Evolutionary conservation across 2,329 filamentous ascomycete genomes (phyloP).

Genomic region (Fusarium chaquense): DNA sequence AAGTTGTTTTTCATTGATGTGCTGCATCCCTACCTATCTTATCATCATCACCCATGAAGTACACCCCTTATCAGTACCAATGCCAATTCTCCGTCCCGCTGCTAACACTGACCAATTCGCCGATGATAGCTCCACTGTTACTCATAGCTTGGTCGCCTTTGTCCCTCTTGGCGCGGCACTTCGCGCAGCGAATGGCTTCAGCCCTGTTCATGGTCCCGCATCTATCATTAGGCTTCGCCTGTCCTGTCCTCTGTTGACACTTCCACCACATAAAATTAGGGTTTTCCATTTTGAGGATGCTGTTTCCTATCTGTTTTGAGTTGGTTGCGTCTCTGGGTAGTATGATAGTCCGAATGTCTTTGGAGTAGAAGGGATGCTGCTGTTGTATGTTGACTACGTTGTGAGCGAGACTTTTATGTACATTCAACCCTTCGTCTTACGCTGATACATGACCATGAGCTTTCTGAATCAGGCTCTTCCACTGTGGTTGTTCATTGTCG

Average conservation of each 20-base stretch:
- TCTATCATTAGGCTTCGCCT: no score
- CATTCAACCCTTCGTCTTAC: rapidly evolving
- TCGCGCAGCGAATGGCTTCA: background rate
- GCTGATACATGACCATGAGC: rapidly evolving
- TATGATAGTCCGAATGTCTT: background rate
- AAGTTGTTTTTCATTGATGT: background rate
- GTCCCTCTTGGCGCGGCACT: background rate
- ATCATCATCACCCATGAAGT: rapidly evolving
- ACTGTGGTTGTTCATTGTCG: background rate
- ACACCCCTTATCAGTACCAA: rapidly evolving
- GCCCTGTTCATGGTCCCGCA: background rate
- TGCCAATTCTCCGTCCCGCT: background rate
- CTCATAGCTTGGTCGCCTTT: background rate
- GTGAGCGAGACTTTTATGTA: background rate
- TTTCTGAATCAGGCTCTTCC: background rate
- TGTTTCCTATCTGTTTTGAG: no score
- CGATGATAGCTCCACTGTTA: background rate
- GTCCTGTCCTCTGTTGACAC: no score
- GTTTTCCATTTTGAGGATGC: no score
- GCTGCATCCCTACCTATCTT: rapidly evolving
- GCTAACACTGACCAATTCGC: background rate
- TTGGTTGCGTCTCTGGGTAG: rapidly evolving
- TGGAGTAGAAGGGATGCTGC: background rate
- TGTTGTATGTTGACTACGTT: background rate
- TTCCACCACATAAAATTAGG: no score